Conservation (phyloP, 1,284 basidiomycete genomes). For the Apiotrichum brassicae region DNA sequence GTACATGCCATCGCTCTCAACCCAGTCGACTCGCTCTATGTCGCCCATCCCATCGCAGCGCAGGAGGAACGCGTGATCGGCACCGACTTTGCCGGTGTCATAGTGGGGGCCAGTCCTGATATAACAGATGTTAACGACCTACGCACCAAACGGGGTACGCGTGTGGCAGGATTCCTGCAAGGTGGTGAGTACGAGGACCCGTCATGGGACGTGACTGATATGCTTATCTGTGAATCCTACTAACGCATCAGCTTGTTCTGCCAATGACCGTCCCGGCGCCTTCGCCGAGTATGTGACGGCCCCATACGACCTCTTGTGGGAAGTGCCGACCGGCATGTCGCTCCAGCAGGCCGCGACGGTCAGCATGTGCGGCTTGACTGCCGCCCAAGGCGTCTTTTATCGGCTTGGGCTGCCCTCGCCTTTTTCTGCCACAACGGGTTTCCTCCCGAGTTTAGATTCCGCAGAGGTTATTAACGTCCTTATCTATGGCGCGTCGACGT, state of each 20-base stretch:
- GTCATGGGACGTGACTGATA: no score
- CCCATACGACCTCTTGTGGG: constrained; percentile 6
- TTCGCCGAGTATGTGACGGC: constrained; percentile 5
- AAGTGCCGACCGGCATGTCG: background rate
- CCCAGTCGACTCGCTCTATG: constrained; percentile 11
- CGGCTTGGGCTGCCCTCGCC: constrained; percentile 6
- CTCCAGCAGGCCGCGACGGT: constrained; percentile 1
- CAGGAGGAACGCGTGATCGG: constrained; percentile 8
- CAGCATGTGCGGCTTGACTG: constrained; percentile 14
- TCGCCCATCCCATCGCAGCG: background rate
- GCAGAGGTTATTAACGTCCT: background rate
- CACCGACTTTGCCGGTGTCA: constrained; percentile 12
- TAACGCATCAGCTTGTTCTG: constrained; percentile 1
- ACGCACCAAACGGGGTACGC: background rate
- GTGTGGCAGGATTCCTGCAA: constrained; percentile 9
- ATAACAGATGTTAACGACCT: background rate
- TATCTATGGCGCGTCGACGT: constrained; percentile 10
- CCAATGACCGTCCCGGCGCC: constrained; percentile 9
- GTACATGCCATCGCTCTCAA: constrained; percentile 14
- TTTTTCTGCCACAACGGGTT: background rate
- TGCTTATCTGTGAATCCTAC: no score
- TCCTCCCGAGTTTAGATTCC: no score
- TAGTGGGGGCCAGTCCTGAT: background rate
- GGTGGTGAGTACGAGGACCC: constrained; percentile 1
- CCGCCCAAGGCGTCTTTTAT: constrained; percentile 10